phyloP scores from a whole-genome alignment of 192 early-diverging fungal genomes.

The Linnemannia zychae region DNA sequence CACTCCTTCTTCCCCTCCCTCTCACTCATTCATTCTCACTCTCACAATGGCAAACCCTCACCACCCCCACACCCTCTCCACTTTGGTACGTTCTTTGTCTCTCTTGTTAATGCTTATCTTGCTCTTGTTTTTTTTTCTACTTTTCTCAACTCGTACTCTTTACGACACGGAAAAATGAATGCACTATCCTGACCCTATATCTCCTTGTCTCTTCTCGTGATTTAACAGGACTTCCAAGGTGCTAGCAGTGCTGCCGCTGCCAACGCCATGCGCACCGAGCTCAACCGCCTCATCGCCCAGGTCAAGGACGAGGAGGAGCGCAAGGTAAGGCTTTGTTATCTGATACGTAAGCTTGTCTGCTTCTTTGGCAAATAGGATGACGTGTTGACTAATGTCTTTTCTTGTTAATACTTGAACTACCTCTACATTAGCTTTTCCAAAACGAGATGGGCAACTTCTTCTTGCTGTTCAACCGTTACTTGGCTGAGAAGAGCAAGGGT shows the following conservation, averaged over 20 bases:
- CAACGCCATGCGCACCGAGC: conserved; percentile 80
- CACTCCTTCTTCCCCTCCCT: background rate
- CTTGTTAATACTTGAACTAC: background rate
- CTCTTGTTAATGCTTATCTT: background rate
- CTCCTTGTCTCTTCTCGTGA: background rate
- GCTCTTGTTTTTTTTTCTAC: background rate
- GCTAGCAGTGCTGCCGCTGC: conserved; percentile 68
- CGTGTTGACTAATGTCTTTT: background rate
- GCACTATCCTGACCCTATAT: background rate
- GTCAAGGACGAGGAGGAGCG: conserved; percentile 68
- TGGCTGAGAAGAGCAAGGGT: conserved; percentile 81
- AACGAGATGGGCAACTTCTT: conserved; percentile 90
- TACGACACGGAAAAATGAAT: background rate
- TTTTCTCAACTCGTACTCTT: background rate
- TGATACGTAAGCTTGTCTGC: background rate
- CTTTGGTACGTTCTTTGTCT: conserved; percentile 47
- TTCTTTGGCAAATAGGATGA: background rate
- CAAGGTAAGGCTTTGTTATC: conserved; percentile 47
- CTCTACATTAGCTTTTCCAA: conserved; percentile 63
- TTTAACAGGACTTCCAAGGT: conserved; percentile 66
- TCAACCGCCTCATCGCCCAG: conserved; percentile 68
- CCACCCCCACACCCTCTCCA: conserved; percentile 64
- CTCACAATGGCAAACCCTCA: conserved; percentile 29
- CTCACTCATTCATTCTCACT: conserved; percentile 6
- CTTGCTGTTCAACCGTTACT: conserved; percentile 83